Evolutionary conservation across 2,329 filamentous ascomycete genomes (phyloP).

Genomic region (Ophiostoma sp.): DNA sequence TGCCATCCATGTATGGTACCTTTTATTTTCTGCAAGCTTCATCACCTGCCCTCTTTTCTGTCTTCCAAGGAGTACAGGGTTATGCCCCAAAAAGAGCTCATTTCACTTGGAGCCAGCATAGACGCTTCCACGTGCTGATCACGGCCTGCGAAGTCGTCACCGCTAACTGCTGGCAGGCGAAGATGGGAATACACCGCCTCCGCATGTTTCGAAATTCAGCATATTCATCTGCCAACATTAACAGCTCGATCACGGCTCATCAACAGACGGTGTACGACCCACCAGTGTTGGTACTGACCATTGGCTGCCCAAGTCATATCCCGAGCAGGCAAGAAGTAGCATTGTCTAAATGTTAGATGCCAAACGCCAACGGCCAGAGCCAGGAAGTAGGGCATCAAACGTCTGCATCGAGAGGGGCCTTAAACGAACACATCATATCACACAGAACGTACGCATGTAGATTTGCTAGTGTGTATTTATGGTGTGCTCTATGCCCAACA

Average conservation of each 20-base stretch:
- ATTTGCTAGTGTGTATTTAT: background rate
- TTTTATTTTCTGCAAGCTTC: background rate
- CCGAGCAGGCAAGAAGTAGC: background rate
- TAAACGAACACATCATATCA: background rate
- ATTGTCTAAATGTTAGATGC: background rate
- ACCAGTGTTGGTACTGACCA: background rate
- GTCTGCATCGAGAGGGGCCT: background rate
- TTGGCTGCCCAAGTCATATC: background rate
- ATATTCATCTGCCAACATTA: background rate
- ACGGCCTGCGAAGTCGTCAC: background rate
- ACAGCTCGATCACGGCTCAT: background rate
- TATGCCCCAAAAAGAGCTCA: background rate
- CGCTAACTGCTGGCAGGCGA: background rate
- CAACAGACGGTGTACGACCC: constrained; percentile 17
- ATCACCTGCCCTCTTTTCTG: constrained; percentile 7
- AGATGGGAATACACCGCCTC: constrained; percentile 3
- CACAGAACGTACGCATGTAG: background rate
- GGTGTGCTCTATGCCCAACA: background rate
- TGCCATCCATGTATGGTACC: background rate
- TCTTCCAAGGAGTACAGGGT: background rate
- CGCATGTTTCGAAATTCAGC: background rate
- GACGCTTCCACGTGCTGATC: background rate
- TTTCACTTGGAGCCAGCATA: background rate
- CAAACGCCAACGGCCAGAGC: background rate
- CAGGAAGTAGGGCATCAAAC: background rate